Percentiles rank a stretch among this genome's conserved stretches.
Evolutionary conservation across 352 stramenopile genomes (phyloP).

Genomic region (Pythium volutum): DNA sequence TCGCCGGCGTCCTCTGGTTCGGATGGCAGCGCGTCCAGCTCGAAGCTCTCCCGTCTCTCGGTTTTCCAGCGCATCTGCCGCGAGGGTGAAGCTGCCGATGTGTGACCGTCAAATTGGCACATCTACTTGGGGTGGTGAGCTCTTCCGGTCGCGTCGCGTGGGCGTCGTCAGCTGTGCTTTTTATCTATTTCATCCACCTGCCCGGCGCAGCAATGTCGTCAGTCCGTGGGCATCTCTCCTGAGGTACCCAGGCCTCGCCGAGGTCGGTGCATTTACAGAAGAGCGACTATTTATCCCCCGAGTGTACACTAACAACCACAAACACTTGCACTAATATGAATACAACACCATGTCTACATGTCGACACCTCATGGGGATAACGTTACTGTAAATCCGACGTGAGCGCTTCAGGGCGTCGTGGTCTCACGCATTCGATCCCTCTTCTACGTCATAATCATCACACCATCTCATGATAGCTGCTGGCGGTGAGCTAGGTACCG

Average conservation of each 20-base stretch:
- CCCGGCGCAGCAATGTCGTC: not conserved
- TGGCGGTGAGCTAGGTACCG: not conserved
- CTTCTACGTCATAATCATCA: not conserved
- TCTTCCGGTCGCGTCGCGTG: not conserved
- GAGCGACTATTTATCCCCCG: slow-evolving; percentile 18
- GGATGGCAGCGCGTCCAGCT: slow-evolving; percentile 29
- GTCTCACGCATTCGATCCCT: not conserved
- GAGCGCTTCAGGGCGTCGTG: not conserved
- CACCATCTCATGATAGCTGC: not conserved
- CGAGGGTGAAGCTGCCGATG: slow-evolving; percentile 29
- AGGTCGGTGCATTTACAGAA: slow-evolving; percentile 1
- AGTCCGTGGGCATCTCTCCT: not conserved
- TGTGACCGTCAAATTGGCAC: not conserved
- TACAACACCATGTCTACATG: slow-evolving; percentile 1
- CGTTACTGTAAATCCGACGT: not conserved
- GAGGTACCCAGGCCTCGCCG: too few relatives aligned
- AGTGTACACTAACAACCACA: slow-evolving; percentile 14
- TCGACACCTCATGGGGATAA: too few relatives aligned
- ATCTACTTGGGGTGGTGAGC: slow-evolving; percentile 4
- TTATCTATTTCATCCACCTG: slow-evolving; percentile 7
- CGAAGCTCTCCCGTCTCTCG: slow-evolving; percentile 70
- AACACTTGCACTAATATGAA: slow-evolving; percentile 15
- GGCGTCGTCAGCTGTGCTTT: slow-evolving; percentile 4
- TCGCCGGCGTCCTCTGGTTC: slow-evolving; percentile 31
- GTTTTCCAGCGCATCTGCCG: slow-evolving; percentile 84